Conservation (phyloP, 306 rosid species). For the Citrullus amarus region DNA sequence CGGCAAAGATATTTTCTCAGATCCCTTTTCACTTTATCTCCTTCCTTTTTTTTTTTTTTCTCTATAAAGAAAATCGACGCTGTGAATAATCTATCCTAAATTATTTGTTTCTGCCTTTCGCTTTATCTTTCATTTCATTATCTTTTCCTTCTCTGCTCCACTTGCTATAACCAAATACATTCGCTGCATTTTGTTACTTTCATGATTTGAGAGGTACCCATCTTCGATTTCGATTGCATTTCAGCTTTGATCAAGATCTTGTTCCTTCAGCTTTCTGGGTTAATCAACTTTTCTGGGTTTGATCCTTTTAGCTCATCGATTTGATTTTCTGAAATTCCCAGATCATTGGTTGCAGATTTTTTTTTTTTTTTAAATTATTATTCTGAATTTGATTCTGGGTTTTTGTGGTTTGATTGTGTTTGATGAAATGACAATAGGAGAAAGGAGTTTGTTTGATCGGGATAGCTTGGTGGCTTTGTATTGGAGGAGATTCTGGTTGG, state of each 20-base stretch:
- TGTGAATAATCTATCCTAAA: background rate
- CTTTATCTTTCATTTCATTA: background rate
- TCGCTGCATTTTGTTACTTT: background rate
- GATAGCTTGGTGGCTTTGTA: background rate
- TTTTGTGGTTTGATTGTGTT: background rate
- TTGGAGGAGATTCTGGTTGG: background rate
- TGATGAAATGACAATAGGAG: background rate
- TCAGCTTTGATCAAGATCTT: background rate
- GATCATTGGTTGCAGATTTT: background rate
- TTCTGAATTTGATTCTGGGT: background rate
- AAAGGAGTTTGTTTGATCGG: background rate
- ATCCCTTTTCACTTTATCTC: slow-evolving; percentile 4
- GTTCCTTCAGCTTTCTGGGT: background rate
- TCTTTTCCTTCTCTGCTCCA: background rate
- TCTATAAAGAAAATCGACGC: slow-evolving; percentile 1
- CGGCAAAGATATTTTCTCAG: slow-evolving; percentile 5
- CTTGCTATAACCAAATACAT: background rate
- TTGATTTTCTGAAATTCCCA: background rate
- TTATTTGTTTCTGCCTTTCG: background rate
- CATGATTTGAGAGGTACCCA: background rate
- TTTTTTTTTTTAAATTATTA: too few relatives aligned
- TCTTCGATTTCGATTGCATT: background rate
- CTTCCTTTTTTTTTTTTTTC: background rate
- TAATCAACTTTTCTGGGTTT: background rate
- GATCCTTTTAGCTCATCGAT: background rate